Percentiles rank a stretch among this genome's conserved stretches.
These are phyloP conservation scores for Kodamaea kaohsiungensis DNA, from an alignment of 805 yeast genomes.

Conservation along the genomic window DNA sequence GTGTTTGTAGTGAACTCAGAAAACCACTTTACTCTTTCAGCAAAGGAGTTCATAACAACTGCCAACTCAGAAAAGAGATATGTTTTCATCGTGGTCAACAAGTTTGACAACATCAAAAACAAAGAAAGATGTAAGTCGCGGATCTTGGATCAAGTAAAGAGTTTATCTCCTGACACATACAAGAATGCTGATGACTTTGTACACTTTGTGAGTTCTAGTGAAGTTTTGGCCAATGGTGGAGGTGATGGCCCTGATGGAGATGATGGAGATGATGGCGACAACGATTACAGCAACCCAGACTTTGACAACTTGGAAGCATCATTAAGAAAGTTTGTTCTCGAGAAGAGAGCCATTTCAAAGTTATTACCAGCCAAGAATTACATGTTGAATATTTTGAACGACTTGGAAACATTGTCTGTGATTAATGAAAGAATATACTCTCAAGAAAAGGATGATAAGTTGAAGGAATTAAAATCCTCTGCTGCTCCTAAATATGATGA, in stretches of 20 bases:
- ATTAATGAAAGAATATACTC: constrained; percentile 60
- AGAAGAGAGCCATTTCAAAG: constrained; percentile 86
- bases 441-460: constrained; percentile 49
- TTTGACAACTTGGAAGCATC: constrained; percentile 86
- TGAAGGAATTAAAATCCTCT: constrained; percentile 47
- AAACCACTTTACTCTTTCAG: constrained; percentile 91
- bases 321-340: constrained; percentile 79
- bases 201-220: constrained; percentile 80
- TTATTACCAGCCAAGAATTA: constrained; percentile 92
- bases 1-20: constrained; percentile 96
- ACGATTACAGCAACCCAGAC: constrained; percentile 50
- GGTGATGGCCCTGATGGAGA: constrained; percentile 31
- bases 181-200: constrained; percentile 89
- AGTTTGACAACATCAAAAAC: constrained; percentile 83
- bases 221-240: constrained; percentile 39
- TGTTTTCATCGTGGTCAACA: constrained; percentile 91
- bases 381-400: constrained; percentile 65
- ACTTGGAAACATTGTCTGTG: constrained; percentile 58
- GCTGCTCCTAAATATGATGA: constrained; percentile 66
- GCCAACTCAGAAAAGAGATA: constrained; percentile 91
- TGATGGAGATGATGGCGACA: constrained; percentile 29
- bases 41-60: constrained; percentile 86
- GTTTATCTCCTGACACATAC: constrained; percentile 85
- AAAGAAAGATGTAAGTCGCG: constrained; percentile 74
- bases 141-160: constrained; percentile 82